A percentile compares a stretch with the other conserved stretches of the same genome.
Evolutionary conservation across 2,329 filamentous ascomycete species (phyloP).

Genomic region (Apiospora rasikravindrae): DNA sequence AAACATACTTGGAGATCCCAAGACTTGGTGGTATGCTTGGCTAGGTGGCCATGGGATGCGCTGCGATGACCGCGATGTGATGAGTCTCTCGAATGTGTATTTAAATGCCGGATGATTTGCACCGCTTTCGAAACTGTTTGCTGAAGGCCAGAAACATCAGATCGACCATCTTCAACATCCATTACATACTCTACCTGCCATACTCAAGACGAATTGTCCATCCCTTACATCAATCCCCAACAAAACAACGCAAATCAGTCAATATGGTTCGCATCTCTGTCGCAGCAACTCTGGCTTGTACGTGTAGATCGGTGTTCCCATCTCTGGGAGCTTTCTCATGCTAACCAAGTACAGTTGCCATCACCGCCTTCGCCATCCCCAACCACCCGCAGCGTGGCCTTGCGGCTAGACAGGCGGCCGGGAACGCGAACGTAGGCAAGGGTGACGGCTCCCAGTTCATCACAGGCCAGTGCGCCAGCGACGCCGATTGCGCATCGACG

Average conservation of each 20-base stretch:
- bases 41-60: neutral
- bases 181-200: neutral
- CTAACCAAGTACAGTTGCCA: constrained; percentile 26
- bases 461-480: constrained; percentile 29
- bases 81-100: neutral
- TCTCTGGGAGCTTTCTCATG: neutral
- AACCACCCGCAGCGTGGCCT: constrained; percentile 30
- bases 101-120: neutral
- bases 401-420: neutral
- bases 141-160: constrained; percentile 2
- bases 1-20: constrained; percentile 6
- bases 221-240: neutral
- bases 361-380: constrained; percentile 23
- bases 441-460: constrained; percentile 11
- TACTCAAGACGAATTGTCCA: neutral
- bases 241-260: constrained; percentile 21
- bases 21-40: neutral
- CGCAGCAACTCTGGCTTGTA: constrained; percentile 33
- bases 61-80: neutral
- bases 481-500: constrained; percentile 34
- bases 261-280: constrained; percentile 36
- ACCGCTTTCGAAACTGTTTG: neutral
- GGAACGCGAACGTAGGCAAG: constrained; percentile 15
- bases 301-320: constrained; percentile 26
- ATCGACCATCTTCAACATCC: neutral